Evolutionary conservation across 441 rosid genomes (phyloP).

Genomic region (Populus hybrid): DNA sequence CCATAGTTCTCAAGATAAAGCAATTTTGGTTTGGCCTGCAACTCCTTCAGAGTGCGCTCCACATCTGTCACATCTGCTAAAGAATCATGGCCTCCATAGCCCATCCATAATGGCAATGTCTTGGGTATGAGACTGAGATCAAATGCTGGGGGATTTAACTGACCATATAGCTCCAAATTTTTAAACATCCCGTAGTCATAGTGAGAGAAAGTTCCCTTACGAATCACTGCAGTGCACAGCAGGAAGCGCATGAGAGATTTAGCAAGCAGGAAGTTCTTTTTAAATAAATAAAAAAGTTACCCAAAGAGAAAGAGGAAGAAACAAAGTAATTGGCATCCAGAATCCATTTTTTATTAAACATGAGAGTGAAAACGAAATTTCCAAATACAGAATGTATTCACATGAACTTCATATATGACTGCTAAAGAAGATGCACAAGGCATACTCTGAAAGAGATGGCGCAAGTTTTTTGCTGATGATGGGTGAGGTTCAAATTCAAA

Average conservation of each 20-base stretch:
- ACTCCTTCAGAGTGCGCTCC: constrained; percentile 53
- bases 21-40: constrained; percentile 57
- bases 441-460: constrained; percentile 91
- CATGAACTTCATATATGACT: background rate
- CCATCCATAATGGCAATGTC: constrained; percentile 84
- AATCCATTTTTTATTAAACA: background rate
- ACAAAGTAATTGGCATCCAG: background rate
- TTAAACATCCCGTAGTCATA: constrained; percentile 72
- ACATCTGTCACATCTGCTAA: constrained; percentile 67
- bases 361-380: background rate
- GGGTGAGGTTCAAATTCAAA: constrained; percentile 89
- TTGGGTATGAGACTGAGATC: constrained; percentile 58
- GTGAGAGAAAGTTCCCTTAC: constrained; percentile 69
- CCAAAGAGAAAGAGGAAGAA: background rate
- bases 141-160: constrained; percentile 60
- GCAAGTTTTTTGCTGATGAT: constrained; percentile 76
- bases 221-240: constrained; percentile 59
- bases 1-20: constrained; percentile 77
- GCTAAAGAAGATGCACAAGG: constrained; percentile 13
- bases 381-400: constrained; percentile 2
- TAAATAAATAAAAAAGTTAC: no score
- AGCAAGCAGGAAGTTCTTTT: background rate
- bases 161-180: constrained; percentile 56
- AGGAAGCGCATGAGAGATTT: background rate
- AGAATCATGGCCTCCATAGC: constrained; percentile 73